Conservation (phyloP, 2,329 filamentous ascomycete species). For the Pseudogymnoascus sp. region DNA sequence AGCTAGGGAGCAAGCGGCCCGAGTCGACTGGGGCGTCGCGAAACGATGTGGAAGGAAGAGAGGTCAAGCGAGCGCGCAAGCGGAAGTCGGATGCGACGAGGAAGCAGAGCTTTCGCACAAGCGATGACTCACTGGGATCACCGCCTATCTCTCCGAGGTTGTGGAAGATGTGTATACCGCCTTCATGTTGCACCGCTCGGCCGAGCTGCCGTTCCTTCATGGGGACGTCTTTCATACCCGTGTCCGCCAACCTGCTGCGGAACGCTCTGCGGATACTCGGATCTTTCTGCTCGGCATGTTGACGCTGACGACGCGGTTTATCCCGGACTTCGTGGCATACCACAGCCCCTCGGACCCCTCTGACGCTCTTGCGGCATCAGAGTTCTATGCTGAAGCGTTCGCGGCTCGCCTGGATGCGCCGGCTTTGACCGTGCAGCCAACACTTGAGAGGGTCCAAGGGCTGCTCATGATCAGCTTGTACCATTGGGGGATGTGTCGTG, state of each 20-base stretch:
- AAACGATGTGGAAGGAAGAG: too few species aligned
- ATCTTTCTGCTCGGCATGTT: conserved; percentile 59
- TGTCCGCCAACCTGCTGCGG: conserved; percentile 33
- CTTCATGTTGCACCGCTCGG: conserved; percentile 63
- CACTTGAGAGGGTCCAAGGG: conserved; percentile 57
- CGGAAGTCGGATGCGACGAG: too few species aligned
- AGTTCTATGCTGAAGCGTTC: conserved; percentile 56
- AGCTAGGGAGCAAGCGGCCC: too few species aligned
- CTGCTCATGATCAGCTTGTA: conserved; percentile 64
- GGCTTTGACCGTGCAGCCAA: conserved; percentile 40
- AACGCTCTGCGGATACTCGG: conserved; percentile 39
- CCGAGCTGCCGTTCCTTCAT: conserved; percentile 65
- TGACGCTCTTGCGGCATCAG: conserved; percentile 50
- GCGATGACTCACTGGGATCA: too few species aligned
- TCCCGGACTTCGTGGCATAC: conserved; percentile 50
- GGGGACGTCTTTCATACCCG: conserved; percentile 52
- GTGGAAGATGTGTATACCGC: conserved; percentile 65
- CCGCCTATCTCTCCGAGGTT: too few species aligned
- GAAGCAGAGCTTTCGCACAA: too few species aligned
- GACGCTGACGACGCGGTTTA: conserved; percentile 61
- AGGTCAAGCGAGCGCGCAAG: too few species aligned
- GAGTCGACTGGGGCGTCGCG: too few species aligned
- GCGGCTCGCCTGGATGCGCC: conserved; percentile 42
- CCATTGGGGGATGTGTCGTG: conserved; percentile 60
- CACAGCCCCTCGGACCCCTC: conserved; percentile 35